These are phyloP conservation scores for Kockovaella imperatae DNA, from an alignment of 768 basidiomycete species.

Conservation along the genomic window DNA sequence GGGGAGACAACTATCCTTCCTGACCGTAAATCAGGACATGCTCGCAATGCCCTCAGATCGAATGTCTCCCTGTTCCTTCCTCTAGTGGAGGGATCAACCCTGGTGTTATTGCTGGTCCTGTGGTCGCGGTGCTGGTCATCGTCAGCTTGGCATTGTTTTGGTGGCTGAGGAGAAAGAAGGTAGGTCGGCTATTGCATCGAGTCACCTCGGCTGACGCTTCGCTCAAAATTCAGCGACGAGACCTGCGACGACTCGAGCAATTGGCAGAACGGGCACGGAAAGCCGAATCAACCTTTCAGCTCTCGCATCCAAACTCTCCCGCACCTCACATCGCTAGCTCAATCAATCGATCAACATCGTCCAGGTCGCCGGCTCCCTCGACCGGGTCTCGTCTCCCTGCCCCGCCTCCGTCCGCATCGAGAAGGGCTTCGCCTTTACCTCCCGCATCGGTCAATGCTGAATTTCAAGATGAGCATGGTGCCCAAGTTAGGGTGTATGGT, in stretches of 20 bases:
- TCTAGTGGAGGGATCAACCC: slow-evolving; percentile 28
- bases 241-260: slow-evolving; percentile 33
- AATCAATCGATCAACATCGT: too few species aligned
- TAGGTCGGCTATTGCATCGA: slow-evolving; percentile 12
- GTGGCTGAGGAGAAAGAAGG: slow-evolving; percentile 40
- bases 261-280: slow-evolving; percentile 31
- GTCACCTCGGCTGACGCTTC: slow-evolving; percentile 3
- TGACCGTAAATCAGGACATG: slow-evolving; percentile 30
- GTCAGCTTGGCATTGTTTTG: slow-evolving; percentile 40
- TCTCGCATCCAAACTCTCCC: slow-evolving; percentile 33
- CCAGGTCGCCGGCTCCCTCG: too few species aligned
- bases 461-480: slow-evolving; percentile 27
- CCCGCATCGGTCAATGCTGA: slow-evolving; percentile 25
- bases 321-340: slow-evolving; percentile 8
- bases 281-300: slow-evolving; percentile 40
- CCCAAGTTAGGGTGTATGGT: slow-evolving; percentile 20
- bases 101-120: slow-evolving; percentile 41
- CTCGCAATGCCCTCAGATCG: slow-evolving; percentile 37
- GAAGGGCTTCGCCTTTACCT: slow-evolving; percentile 20
- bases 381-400: slow-evolving; percentile 8
- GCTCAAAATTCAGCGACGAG: slow-evolving; percentile 24
- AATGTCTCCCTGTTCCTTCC: slow-evolving; percentile 27
- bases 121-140: slow-evolving; percentile 40
- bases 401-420: slow-evolving; percentile 12
- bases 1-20: not conserved